Evolutionary conservation across 148 eudicot species (phyloP).

Genomic region (Rhododendron ovatum): DNA sequence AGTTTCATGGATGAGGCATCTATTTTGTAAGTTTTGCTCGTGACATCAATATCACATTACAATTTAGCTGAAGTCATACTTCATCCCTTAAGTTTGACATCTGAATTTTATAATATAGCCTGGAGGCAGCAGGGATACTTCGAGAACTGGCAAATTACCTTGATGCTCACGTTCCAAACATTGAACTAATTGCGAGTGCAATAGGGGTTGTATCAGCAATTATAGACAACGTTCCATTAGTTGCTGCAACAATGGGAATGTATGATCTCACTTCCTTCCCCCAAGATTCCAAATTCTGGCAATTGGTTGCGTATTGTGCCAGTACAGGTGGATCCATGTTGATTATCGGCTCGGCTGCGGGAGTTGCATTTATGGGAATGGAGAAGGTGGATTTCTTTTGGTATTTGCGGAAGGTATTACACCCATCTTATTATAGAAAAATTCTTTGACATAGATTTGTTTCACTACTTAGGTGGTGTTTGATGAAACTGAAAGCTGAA

Average conservation of each 20-base stretch:
- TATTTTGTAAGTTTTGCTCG: background rate
- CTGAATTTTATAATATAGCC: slow-evolving; percentile 29
- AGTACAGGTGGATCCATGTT: slow-evolving; percentile 98
- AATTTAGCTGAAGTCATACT: background rate
- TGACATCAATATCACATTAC: background rate
- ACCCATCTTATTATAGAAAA: background rate
- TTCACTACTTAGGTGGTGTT: background rate
- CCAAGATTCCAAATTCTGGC: slow-evolving; percentile 92
- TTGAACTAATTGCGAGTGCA: slow-evolving; percentile 78
- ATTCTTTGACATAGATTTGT: background rate
- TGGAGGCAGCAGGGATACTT: slow-evolving; percentile 92
- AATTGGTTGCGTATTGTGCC: slow-evolving; percentile 86
- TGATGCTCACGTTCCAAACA: slow-evolving; percentile 71
- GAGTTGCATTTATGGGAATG: slow-evolving; percentile 98
- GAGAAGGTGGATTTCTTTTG: slow-evolving; percentile 94
- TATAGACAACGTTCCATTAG: slow-evolving; percentile 93
- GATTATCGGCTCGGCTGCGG: slow-evolving; percentile 92
- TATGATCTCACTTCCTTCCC: slow-evolving; percentile 82
- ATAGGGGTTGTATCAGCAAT: slow-evolving; percentile 87
- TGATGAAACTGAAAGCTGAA: no score
- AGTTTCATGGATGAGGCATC: background rate
- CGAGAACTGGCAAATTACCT: slow-evolving; percentile 92
- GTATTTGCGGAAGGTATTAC: slow-evolving; percentile 74
- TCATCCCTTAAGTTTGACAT: slow-evolving; percentile 2
- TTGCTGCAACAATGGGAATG: slow-evolving; percentile 99